Evolutionary conservation across 129 eudicot genomes (phyloP).

Genomic region (Flaveria robusta): DNA sequence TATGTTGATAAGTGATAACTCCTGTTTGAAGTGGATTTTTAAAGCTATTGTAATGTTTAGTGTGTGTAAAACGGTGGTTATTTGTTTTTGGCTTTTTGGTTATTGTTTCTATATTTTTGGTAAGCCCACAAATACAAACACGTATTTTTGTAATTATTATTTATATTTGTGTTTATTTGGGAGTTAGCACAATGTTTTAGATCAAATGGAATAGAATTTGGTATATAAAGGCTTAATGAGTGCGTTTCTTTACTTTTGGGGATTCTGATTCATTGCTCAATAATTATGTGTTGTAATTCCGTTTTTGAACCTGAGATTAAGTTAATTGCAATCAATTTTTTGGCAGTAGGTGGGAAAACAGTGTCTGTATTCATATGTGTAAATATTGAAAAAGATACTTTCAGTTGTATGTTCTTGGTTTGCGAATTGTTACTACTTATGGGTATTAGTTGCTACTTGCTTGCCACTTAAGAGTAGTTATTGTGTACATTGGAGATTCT

Average conservation of each 20-base stretch:
- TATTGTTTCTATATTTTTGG: slow-evolving; percentile 18
- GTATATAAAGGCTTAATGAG: slow-evolving; percentile 8
- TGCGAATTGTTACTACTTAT: neutral
- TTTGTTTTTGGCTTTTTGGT: slow-evolving; percentile 7
- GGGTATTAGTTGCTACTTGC: slow-evolving; percentile 15
- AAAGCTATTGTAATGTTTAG: neutral
- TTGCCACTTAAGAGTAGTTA: neutral
- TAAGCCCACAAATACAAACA: slow-evolving; percentile 1
- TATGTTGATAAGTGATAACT: slow-evolving; percentile 20
- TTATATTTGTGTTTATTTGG: slow-evolving; percentile 7
- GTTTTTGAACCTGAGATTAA: slow-evolving; percentile 12
- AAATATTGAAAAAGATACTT: neutral
- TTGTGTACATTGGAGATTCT: neutral
- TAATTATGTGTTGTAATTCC: slow-evolving; percentile 9
- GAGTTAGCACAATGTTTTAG: slow-evolving; percentile 14
- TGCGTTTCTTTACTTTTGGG: slow-evolving; percentile 20
- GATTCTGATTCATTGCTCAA: slow-evolving; percentile 9
- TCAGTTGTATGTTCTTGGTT: slow-evolving; percentile 9
- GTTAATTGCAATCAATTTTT: neutral
- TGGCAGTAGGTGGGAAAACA: slow-evolving; percentile 17
- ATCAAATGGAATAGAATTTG: slow-evolving; percentile 8
- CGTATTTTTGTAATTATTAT: neutral
- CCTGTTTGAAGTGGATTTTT: slow-evolving; percentile 31
- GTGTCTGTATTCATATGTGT: neutral
- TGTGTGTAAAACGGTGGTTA: slow-evolving; percentile 18